Evolutionary conservation across 176 grass and related monocot genomes (phyloP), one percentile per base, ranked within the genome.

Genomic region (Avena atlantica): DNA sequence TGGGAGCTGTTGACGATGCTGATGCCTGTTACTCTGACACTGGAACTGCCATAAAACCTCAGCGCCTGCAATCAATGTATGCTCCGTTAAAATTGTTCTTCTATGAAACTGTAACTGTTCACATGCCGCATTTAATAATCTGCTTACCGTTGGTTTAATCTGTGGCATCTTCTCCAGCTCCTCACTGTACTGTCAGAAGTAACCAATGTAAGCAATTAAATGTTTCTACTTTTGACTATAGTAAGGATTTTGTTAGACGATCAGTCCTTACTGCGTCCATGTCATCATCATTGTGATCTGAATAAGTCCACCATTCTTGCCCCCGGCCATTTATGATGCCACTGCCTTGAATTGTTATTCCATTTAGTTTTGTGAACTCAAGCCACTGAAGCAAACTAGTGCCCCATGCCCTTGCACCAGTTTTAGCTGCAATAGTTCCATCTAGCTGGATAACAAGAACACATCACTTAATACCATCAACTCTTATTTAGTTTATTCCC

Each of bases 31-130:
- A 98, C 92, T 74, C 92, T 94, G 67, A 98, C 96, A 88, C 92
- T 96, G 90, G 87, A 91, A 57, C 96, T 98, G 20, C 96, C 96
- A 61, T 98, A 98, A 78, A 98, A 98, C 71, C 96, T 94, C 66
- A 98, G 55, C 2, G 90, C 96, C 96, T 98, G 90, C 85, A 91
- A 48, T 83, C 50, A 85, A 13, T 81, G 86, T 84, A 81, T 0
- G 0, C 24, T 15, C 14, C 69, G 6, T 61, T 85, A 45, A 44
- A 65, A 61, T 25, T 81, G 3, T 76, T 91, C 52, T n/a, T 7
- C 1, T 68, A 76, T 20, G 59, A 6, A 75, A 66, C 57, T 64
- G 53, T 10, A 5, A 15, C 37, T 34, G 31, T 4, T 34, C 31
- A 34, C 31, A 34, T 34, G 31, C 31, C 31, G 31, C 31, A 34